Evolutionary conservation across 1,284 basidiomycete genomes (phyloP).

Genomic region (Phlebopus sp.): DNA sequence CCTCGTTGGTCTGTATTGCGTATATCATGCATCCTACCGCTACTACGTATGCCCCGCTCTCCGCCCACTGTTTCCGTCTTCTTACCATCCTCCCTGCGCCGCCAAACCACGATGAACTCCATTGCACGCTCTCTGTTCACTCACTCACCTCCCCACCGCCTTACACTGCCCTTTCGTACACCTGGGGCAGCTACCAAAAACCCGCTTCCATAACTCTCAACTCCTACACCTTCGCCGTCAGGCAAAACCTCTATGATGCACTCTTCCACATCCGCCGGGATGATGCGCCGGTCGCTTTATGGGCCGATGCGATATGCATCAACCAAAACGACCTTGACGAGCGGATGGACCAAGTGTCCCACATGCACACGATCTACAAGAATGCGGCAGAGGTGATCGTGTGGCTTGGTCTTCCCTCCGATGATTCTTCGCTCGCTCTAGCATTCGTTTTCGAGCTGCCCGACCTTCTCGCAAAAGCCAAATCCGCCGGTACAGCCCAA

Average conservation of each 20-base stretch:
- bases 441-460: slow-evolving; percentile 1
- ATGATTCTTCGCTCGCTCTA: not conserved
- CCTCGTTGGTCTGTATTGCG: too few species aligned
- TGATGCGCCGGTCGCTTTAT: not conserved
- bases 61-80: not conserved
- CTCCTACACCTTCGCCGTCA: not conserved
- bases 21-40: too few species aligned
- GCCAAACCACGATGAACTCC: not conserved
- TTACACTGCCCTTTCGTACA: slow-evolving; percentile 1
- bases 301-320: slow-evolving; percentile 11
- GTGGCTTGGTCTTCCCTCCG: slow-evolving; percentile 1
- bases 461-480: not conserved
- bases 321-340: slow-evolving; percentile 9
- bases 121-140: not conserved
- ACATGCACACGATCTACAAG: slow-evolving; percentile 5
- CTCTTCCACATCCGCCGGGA: not conserved
- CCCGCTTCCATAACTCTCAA: not conserved
- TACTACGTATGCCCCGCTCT: not conserved
- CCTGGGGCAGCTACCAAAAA: slow-evolving; percentile 1
- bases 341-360: slow-evolving; percentile 6
- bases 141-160: not conserved
- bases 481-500: not conserved
- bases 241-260: not conserved
- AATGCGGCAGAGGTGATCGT: not conserved
- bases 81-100: not conserved